Evolutionary conservation across 805 yeast species (phyloP).

Genomic region (Myxozyma sirexii): DNA sequence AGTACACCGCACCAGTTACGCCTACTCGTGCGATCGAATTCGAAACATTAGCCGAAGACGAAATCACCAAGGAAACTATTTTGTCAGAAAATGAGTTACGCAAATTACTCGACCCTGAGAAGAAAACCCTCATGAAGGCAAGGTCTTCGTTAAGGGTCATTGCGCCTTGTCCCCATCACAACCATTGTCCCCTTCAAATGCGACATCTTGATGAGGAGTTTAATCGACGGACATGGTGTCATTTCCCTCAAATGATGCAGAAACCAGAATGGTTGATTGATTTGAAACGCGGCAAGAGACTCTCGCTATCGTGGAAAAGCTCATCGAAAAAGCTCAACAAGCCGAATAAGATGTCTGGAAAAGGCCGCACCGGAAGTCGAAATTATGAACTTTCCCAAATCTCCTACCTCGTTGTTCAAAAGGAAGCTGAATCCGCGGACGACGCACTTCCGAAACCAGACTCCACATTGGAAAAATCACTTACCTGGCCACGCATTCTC

Average conservation of each 20-base stretch:
- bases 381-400: constrained; percentile 67
- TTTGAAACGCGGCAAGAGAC: constrained; percentile 74
- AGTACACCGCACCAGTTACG: background rate
- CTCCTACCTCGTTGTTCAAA: constrained; percentile 67
- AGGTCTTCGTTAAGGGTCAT: constrained; percentile 60
- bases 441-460: background rate
- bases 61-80: constrained; percentile 17
- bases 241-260: constrained; percentile 67
- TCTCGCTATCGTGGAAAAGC: constrained; percentile 68
- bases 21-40: background rate
- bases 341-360: constrained; percentile 58
- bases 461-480: constrained; percentile 29
- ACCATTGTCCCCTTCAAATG: constrained; percentile 80
- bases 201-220: constrained; percentile 67
- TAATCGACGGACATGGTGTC: constrained; percentile 65
- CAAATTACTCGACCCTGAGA: background rate
- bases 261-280: constrained; percentile 83
- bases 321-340: constrained; percentile 41
- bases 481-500: constrained; percentile 73
- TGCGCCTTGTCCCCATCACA: constrained; percentile 92
- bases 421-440: constrained; percentile 48
- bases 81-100: constrained; percentile 2
- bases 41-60: constrained; percentile 5
- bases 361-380: constrained; percentile 68
- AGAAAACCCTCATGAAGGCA: constrained; percentile 15